Evolutionary conservation across 768 basidiomycete species (phyloP).

Genomic region (Baorangia bicolor): DNA sequence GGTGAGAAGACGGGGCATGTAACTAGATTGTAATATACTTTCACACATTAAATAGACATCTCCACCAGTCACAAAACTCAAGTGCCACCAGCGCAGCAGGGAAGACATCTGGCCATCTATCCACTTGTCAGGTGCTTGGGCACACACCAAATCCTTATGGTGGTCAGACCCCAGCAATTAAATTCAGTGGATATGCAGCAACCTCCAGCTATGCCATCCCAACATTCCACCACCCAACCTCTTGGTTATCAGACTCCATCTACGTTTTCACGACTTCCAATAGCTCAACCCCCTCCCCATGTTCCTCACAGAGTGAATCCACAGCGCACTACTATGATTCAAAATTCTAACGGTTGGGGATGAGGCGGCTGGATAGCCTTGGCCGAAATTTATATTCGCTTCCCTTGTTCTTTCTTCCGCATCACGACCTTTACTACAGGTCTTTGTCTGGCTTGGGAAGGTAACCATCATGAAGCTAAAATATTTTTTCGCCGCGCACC

Average conservation of each 20-base stretch:
- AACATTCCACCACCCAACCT: slow-evolving; percentile 35
- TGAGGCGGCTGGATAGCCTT: slow-evolving; percentile 33
- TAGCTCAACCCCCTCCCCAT: slow-evolving; percentile 42
- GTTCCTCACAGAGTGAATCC: slow-evolving; percentile 65
- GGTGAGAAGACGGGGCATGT: too few species aligned
- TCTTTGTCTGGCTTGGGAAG: too few species aligned
- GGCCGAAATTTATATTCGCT: slow-evolving; percentile 13
- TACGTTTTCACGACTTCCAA: slow-evolving; percentile 39
- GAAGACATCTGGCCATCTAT: slow-evolving; percentile 82
- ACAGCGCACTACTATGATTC: slow-evolving; percentile 64
- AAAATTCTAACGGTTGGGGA: slow-evolving; percentile 43
- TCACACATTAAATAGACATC: slow-evolving; percentile 48
- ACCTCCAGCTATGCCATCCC: slow-evolving; percentile 30
- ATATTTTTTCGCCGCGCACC: too few species aligned
- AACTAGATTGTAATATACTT: too few species aligned
- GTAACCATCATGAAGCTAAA: too few species aligned
- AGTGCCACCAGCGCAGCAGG: slow-evolving; percentile 54
- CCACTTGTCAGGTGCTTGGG: slow-evolving; percentile 61
- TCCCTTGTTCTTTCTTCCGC: slow-evolving; percentile 18
- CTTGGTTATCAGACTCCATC: slow-evolving; percentile 43
- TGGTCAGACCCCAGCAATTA: slow-evolving; percentile 36
- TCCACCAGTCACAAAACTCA: slow-evolving; percentile 73
- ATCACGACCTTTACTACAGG: slow-evolving; percentile 17
- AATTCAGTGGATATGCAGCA: slow-evolving; percentile 28
- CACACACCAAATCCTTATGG: slow-evolving; percentile 83